These are phyloP conservation scores for Gentiana dahurica DNA, from an alignment of 257 asterid species.

Conservation along the genomic window DNA sequence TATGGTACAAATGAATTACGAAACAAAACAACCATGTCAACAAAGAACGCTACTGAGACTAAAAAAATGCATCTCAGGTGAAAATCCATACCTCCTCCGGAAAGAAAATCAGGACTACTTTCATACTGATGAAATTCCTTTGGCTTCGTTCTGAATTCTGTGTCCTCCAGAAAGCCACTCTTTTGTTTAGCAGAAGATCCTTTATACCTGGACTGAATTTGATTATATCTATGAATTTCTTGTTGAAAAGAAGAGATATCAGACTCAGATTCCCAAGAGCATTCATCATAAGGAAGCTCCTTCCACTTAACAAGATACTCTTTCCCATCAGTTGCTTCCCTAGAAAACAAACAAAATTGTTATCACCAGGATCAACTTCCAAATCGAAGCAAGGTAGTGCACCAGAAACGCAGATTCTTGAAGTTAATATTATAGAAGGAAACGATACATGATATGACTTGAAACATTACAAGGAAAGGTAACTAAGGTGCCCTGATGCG, in stretches of 20 bases:
- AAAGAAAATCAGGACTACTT: conserved; percentile 79
- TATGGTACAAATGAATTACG: no score
- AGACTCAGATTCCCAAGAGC: conserved; percentile 87
- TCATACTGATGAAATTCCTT: conserved; percentile 90
- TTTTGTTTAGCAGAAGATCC: conserved; percentile 46
- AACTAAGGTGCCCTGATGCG: no score
- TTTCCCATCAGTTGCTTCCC: conserved; percentile 60
- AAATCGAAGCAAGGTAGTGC: background rate
- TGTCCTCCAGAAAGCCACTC: conserved; percentile 37
- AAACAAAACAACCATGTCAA: background rate
- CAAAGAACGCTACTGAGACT: background rate
- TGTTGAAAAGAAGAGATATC: conserved; percentile 64
- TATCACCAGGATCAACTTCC: background rate
- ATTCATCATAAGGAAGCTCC: conserved; percentile 93
- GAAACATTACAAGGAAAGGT: no score
- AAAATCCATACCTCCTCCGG: conserved; percentile 51
- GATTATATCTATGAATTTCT: conserved; percentile 67
- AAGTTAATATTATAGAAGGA: background rate
- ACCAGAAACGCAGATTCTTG: background rate
- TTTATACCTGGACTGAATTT: conserved; percentile 49
- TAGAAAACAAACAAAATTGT: conserved; percentile 9
- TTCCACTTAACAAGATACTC: conserved; percentile 98
- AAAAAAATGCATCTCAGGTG: background rate
- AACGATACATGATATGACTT: background rate
- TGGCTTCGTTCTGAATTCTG: conserved; percentile 56